phyloP scores from a whole-genome alignment of 441 rosid genomes.

The Daphne laureola region DNA sequence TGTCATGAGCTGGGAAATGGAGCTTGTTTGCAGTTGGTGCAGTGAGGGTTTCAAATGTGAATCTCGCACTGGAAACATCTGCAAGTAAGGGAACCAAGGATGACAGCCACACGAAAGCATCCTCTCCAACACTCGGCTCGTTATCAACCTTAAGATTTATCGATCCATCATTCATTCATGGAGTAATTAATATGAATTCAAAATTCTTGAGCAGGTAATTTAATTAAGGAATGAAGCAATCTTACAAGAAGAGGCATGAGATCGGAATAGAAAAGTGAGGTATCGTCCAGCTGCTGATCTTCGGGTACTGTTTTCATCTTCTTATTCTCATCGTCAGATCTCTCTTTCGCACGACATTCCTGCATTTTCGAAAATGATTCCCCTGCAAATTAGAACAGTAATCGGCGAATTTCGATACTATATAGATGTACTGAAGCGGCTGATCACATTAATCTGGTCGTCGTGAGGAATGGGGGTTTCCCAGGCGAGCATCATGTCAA shows the following conservation, averaged over 20 bases:
- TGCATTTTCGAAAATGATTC: background rate
- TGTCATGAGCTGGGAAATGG: conserved; percentile 78
- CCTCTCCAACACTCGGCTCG: conserved; percentile 71
- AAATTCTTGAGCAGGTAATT: background rate
- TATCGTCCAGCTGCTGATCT: conserved; percentile 49
- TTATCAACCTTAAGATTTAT: conserved; percentile 49
- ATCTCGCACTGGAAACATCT: conserved; percentile 69
- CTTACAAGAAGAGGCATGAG: conserved; percentile 91
- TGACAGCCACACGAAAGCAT: conserved; percentile 77
- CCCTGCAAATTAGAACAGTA: conserved; percentile 26
- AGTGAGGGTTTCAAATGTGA: conserved; percentile 80
- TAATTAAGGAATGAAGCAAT: background rate
- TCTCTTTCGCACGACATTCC: conserved; percentile 59
- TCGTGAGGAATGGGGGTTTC: conserved; percentile 49
- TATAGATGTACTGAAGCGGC: too few relatives aligned
- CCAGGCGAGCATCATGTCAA: conserved; percentile 92
- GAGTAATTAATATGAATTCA: background rate
- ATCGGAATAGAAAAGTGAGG: conserved; percentile 81
- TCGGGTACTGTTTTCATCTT: conserved; percentile 14
- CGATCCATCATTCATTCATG: background rate
- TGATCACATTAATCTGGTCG: conserved; percentile 38
- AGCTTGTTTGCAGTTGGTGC: conserved; percentile 62
- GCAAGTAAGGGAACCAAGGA: conserved; percentile 60
- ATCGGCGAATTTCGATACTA: too few relatives aligned
- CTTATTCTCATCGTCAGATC: conserved; percentile 48